phyloP scores from a whole-genome alignment of 345 rosid species.

The Orychophragmus violaceus region DNA sequence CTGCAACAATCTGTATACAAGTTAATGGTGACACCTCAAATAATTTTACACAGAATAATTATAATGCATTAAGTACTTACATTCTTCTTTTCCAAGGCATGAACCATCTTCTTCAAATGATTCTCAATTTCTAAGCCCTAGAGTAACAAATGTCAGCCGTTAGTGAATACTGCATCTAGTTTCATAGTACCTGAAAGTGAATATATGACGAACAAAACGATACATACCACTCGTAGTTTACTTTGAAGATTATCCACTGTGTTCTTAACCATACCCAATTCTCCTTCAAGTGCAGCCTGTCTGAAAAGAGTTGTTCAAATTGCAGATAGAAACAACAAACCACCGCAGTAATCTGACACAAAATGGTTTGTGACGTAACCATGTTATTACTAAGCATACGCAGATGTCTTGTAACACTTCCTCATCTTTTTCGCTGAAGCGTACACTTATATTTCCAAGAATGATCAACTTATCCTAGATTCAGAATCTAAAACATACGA shows the following conservation, averaged over 20 bases:
- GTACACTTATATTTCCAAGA: background rate
- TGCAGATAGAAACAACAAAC: constrained; percentile 23
- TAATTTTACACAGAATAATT: background rate
- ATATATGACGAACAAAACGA: constrained; percentile 4
- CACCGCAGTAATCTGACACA: background rate
- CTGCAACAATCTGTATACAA: constrained; percentile 49
- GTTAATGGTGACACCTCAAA: constrained; percentile 19
- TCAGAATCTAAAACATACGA: background rate
- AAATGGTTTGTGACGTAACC: constrained; percentile 2
- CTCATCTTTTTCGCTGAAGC: background rate
- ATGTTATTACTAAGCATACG: constrained; percentile 1
- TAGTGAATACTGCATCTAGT: background rate
- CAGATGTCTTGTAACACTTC: background rate
- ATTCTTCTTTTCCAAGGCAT: constrained; percentile 70
- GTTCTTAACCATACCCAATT: constrained; percentile 55
- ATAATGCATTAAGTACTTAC: constrained; percentile 38
- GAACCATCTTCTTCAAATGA: constrained; percentile 76
- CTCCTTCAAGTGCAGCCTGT: constrained; percentile 93
- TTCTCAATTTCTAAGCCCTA: constrained; percentile 96
- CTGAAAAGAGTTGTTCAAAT: constrained; percentile 70
- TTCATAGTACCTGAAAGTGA: background rate
- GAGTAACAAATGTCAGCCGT: constrained; percentile 23
- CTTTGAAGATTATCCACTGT: constrained; percentile 62
- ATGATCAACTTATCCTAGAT: background rate
- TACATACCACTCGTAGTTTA: constrained; percentile 71